Evolutionary conservation across 305 asterid species (phyloP).

Genomic region (Withania somnifera): DNA sequence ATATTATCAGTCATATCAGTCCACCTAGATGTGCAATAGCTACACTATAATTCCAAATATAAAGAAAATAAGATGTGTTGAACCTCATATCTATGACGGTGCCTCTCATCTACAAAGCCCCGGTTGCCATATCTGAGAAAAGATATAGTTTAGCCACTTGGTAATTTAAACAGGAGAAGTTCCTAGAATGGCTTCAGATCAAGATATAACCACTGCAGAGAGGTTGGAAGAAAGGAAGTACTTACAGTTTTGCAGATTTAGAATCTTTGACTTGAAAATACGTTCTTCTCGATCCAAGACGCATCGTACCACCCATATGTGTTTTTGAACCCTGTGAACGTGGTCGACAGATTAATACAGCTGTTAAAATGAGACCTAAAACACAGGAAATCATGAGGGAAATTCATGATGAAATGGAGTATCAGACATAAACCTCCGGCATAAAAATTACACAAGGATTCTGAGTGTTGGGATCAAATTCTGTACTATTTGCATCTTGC

Average conservation of each 20-base stretch:
- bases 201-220: neutral
- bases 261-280: conserved; percentile 50
- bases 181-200: neutral
- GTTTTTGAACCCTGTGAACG: conserved; percentile 74
- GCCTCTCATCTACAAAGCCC: conserved; percentile 79
- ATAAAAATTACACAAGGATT: conserved; percentile 65
- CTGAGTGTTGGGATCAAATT: conserved; percentile 31
- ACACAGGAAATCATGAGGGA: neutral
- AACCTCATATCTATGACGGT: conserved; percentile 97
- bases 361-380: neutral
- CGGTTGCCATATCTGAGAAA: conserved; percentile 47
- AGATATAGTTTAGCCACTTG: neutral
- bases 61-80: neutral
- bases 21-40: neutral
- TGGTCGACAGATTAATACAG: neutral
- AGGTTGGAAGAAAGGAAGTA: neutral
- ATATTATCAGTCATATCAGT: neutral
- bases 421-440: conserved; percentile 48
- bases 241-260: conserved; percentile 71
- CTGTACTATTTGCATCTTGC: conserved; percentile 12
- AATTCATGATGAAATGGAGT: neutral
- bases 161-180: neutral
- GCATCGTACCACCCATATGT: conserved; percentile 98
- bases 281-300: conserved; percentile 95
- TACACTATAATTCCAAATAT: neutral